Evolutionary conservation across 306 rosid species (phyloP).

Genomic region (Citrullus mucosospermus): DNA sequence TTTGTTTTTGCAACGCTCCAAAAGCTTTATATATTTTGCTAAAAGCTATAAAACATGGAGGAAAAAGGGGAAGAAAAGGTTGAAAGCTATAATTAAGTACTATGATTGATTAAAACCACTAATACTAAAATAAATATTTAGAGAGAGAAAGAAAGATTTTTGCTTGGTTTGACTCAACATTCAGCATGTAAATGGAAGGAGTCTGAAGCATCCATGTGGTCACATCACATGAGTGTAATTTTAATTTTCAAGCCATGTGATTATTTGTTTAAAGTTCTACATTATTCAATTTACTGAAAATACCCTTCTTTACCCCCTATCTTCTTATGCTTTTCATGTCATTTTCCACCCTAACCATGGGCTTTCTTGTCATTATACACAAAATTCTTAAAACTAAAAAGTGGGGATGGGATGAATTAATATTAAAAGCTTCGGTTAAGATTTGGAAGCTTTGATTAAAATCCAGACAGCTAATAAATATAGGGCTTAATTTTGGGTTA

Average conservation of each 20-base stretch:
- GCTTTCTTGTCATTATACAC: constrained; percentile 16
- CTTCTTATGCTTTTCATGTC: constrained; percentile 20
- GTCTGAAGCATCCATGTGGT: constrained; percentile 66
- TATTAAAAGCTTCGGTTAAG: constrained; percentile 49
- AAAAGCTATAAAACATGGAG: constrained; percentile 3
- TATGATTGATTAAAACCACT: neutral
- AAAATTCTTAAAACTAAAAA: neutral
- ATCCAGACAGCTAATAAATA: constrained; percentile 67
- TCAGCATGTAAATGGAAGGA: constrained; percentile 30
- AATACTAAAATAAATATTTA: neutral
- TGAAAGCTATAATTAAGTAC: neutral
- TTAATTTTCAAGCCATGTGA: constrained; percentile 58
- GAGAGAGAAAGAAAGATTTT: neutral
- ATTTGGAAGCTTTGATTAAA: constrained; percentile 59
- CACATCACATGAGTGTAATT: constrained; percentile 59
- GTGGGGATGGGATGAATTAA: neutral
- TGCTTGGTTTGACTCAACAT: neutral
- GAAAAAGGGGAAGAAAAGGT: neutral
- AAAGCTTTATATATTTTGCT: neutral
- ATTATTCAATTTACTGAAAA: neutral
- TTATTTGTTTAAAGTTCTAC: neutral
- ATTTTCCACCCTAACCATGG: constrained; percentile 19
- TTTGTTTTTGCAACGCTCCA: neutral
- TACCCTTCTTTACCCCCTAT: constrained; percentile 8
- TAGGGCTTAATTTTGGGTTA: constrained; percentile 37